Evolutionary conservation across 2,329 filamentous ascomycete species (phyloP).

Genomic region (Dactylellina haptotyla): DNA sequence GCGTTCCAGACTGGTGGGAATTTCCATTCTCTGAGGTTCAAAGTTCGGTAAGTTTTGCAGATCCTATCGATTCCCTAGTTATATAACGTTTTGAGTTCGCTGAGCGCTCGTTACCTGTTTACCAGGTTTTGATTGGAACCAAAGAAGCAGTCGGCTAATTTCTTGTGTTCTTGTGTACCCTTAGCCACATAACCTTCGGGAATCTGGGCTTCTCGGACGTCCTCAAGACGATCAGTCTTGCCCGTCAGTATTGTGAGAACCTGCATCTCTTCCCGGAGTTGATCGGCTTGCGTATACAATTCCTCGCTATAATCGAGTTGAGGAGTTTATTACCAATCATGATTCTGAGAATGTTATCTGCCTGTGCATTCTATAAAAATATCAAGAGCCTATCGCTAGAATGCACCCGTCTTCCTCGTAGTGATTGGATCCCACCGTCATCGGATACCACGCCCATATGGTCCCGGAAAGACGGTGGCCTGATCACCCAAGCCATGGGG

Average conservation of each 20-base stretch:
- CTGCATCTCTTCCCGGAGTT: slow-evolving; percentile 11
- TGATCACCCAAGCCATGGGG: not conserved
- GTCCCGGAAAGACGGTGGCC: not conserved
- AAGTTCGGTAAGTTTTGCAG: slow-evolving; percentile 27
- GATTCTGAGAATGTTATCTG: slow-evolving; percentile 8
- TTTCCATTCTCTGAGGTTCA: slow-evolving; percentile 7
- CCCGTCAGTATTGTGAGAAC: not conserved
- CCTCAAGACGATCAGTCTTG: not conserved
- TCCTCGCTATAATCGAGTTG: not conserved
- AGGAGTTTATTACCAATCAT: slow-evolving; percentile 4
- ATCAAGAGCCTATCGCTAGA: slow-evolving; percentile 6
- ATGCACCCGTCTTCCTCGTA: not conserved
- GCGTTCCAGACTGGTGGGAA: slow-evolving; percentile 5
- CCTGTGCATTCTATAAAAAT: slow-evolving; percentile 2
- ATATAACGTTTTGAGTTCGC: not conserved
- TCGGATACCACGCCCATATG: slow-evolving; percentile 2
- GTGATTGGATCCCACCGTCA: not conserved
- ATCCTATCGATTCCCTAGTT: not conserved
- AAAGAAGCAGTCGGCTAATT: not conserved
- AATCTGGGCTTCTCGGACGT: not conserved
- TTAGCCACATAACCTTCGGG: slow-evolving; percentile 2
- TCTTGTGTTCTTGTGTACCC: not conserved
- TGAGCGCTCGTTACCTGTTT: no score
- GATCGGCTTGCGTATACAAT: not conserved
- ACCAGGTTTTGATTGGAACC: no score